phyloP scores from a whole-genome alignment of 306 rosid genomes.

The Dalbergia cultrata region DNA sequence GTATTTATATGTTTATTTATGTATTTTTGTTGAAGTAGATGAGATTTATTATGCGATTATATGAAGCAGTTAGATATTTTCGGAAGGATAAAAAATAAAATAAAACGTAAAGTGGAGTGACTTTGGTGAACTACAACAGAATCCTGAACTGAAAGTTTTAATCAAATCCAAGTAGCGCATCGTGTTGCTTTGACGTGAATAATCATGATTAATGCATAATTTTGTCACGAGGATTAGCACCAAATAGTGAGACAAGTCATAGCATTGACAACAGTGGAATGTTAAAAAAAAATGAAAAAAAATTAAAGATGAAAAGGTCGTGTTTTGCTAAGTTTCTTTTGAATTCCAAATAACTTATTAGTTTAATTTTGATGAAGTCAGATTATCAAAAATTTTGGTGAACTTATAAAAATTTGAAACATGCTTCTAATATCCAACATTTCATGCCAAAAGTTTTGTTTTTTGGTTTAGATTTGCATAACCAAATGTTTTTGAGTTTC shows the following conservation, averaged over 20 bases:
- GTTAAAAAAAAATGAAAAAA: background rate
- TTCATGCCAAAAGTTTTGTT: background rate
- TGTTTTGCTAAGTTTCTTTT: background rate
- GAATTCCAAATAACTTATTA: no score
- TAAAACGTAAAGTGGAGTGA: constrained; percentile 2
- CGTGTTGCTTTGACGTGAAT: constrained; percentile 18
- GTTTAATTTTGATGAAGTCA: no score
- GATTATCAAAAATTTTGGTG: no score
- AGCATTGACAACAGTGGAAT: background rate
- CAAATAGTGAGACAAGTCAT: constrained; percentile 1
- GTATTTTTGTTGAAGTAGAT: background rate
- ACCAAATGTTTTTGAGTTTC: constrained; percentile 6
- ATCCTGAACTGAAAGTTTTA: constrained; percentile 8
- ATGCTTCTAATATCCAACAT: background rate
- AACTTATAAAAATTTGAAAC: background rate
- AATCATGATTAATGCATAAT: constrained; percentile 11
- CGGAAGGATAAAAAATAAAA: background rate
- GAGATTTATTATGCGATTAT: background rate
- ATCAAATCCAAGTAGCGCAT: constrained; percentile 33
- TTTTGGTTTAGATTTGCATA: constrained; percentile 24
- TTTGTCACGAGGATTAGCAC: background rate
- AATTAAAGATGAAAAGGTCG: background rate
- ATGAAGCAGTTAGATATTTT: constrained; percentile 20
- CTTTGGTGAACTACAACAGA: constrained; percentile 4
- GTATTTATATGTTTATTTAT: background rate